Base-by-base conservation (phyloP, 2,329 filamentous ascomycete species). In the Cytospora paraplurivora region DNA sequence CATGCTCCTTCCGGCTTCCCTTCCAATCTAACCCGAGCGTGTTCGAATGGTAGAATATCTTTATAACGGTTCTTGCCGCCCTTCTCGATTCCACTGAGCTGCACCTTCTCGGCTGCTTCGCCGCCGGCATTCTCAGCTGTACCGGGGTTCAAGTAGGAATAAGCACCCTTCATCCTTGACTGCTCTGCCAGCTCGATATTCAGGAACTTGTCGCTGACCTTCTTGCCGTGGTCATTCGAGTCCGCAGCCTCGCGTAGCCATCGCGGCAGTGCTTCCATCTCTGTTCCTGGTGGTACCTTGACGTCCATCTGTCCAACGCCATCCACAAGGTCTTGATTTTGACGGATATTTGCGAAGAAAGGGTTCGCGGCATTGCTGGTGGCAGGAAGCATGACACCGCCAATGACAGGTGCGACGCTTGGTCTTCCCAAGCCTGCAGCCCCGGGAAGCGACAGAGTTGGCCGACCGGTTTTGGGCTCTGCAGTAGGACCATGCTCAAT, bases 11-110 rank as follows among this genome's bases (percentile, higher is more conserved):
- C 79, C 0, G 84, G 78, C 41, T 89, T 85, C 50, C 86, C 85
- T 68, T 90, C 83, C 54, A 99, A 77, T 68, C 86, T 92, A 60
- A 99, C 95, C 64, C 95, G 83, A 3, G 92, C 88, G 75, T 99
- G 95, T 72, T 98, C 94, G 73, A 96, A 99, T 0, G 95, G 95
- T 77, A 96, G 88, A 62, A 98, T 97, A 69, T 97, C 96, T 78
- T 97, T 98, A 79, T 99, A 99, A 10, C 95, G 86, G 71, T 99
- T 99, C 79, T 98, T 98, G 19, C 83, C 87, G 8, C 95, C 95
- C 75, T 97, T 95, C 72, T 99, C 95, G 35, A 99, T 90, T 8
- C 95, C 95, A 0, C 91, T 95, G 58, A 99, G 87, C 69, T 92
- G 89, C 8, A 96, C 85, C 27, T 76, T 68, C 4, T 62, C 62